Evolutionary conservation across 768 basidiomycete genomes (phyloP).

Genomic region (Tylopilus plumbeoviolaceoides): DNA sequence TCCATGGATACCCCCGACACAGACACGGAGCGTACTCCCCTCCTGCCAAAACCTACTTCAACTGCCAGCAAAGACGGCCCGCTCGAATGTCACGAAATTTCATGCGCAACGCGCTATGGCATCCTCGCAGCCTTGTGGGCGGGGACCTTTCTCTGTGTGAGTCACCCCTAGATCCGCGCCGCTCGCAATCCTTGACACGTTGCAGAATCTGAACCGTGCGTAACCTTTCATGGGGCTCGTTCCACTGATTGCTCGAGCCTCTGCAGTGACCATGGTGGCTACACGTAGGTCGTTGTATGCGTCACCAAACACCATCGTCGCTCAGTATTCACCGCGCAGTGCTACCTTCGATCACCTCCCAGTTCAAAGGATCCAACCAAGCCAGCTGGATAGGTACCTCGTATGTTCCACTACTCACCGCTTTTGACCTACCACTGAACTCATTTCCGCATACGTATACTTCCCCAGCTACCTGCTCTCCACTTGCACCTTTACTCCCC

Average conservation of each 20-base stretch:
- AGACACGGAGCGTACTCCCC: slow-evolving; percentile 12
- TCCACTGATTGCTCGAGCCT: background rate
- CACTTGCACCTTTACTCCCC: slow-evolving; percentile 15
- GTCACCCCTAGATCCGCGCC: background rate
- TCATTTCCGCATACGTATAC: too few relatives aligned
- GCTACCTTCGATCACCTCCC: slow-evolving; percentile 19
- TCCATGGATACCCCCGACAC: background rate
- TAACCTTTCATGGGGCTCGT: background rate
- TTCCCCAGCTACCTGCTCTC: slow-evolving; percentile 11
- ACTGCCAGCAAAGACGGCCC: background rate
- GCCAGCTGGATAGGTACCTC: slow-evolving; percentile 28
- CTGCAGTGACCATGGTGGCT: slow-evolving; percentile 24
- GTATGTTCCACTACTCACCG: slow-evolving; percentile 3
- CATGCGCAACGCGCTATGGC: slow-evolving; percentile 49
- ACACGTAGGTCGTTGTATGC: slow-evolving; percentile 9
- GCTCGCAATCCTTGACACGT: background rate
- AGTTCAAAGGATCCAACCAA: slow-evolving; percentile 26
- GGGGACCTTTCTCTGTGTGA: slow-evolving; percentile 66
- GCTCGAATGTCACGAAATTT: slow-evolving; percentile 57
- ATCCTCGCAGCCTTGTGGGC: slow-evolving; percentile 69
- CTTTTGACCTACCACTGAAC: too few relatives aligned
- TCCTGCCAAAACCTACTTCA: slow-evolving; percentile 13
- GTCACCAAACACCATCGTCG: background rate
- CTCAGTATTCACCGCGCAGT: slow-evolving; percentile 5
- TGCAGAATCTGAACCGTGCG: slow-evolving; percentile 3